phyloP scores from a whole-genome alignment of 768 basidiomycete species.

The Trametes cinnabarina region DNA sequence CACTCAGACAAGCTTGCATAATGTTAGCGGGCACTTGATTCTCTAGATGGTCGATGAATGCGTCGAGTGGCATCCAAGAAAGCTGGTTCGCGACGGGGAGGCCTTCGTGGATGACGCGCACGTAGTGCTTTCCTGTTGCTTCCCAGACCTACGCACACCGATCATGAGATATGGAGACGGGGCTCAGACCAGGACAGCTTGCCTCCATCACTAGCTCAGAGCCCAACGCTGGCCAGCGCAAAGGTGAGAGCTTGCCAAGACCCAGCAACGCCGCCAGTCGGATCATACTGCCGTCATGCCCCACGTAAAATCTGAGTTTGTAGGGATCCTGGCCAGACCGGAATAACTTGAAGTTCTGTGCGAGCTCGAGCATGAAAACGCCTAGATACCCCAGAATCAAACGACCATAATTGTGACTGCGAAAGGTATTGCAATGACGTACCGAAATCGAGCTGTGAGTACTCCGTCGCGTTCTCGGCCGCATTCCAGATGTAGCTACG shows the following conservation, averaged over 20 bases:
- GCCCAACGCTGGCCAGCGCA: slow-evolving; percentile 50
- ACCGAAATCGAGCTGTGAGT: slow-evolving; percentile 47
- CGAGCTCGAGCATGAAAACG: slow-evolving; percentile 45
- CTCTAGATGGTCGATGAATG: slow-evolving; percentile 36
- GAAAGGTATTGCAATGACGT: background rate
- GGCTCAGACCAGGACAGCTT: slow-evolving; percentile 2
- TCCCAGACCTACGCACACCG: slow-evolving; percentile 39
- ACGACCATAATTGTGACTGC: background rate
- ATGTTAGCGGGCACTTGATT: slow-evolving; percentile 37
- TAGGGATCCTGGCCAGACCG: slow-evolving; percentile 32
- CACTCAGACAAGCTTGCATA: too few relatives aligned
- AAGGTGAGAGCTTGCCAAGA: slow-evolving; percentile 30
- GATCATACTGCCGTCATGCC: slow-evolving; percentile 49
- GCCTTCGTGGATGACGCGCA: slow-evolving; percentile 46
- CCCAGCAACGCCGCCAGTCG: slow-evolving; percentile 40
- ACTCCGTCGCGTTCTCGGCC: slow-evolving; percentile 42
- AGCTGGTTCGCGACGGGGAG: slow-evolving; percentile 34
- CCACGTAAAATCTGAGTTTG: slow-evolving; percentile 43
- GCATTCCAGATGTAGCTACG: slow-evolving; percentile 50
- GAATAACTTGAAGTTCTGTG: slow-evolving; percentile 39
- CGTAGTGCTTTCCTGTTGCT: slow-evolving; percentile 27
- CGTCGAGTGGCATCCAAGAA: slow-evolving; percentile 36
- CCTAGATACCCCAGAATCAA: slow-evolving; percentile 29
- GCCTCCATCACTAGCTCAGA: slow-evolving; percentile 49
- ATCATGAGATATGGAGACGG: background rate